A percentile compares a stretch with the other conserved stretches of the same genome.
Evolutionary conservation across 345 rosid genomes (phyloP).

Genomic region (Chamaenerion angustifolium): DNA sequence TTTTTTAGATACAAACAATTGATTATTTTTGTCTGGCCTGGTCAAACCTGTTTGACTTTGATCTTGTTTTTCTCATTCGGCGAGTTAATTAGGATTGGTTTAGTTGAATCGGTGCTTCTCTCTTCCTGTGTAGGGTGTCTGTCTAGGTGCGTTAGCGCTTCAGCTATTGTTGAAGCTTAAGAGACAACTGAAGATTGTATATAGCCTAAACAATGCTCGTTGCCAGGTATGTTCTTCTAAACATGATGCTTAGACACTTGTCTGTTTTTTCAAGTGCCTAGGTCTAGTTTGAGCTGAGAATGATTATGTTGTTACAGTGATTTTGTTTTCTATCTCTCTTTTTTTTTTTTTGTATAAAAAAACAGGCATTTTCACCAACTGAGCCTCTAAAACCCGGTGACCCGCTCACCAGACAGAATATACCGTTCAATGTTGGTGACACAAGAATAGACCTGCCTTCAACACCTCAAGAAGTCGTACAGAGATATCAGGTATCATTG

Average conservation of each 20-base stretch:
- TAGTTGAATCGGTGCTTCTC: background rate
- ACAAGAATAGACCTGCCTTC: constrained; percentile 38
- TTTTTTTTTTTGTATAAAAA: background rate
- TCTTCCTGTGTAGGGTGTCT: constrained; percentile 43
- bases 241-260: background rate
- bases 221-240: constrained; percentile 55
- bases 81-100: too few species aligned
- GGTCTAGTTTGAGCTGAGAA: background rate
- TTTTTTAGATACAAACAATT: too few species aligned
- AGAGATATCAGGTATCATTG: constrained; percentile 63
- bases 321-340: too few species aligned
- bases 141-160: constrained; percentile 61
- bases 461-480: constrained; percentile 51
- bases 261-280: background rate
- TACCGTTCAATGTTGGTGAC: constrained; percentile 53
- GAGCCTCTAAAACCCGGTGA: constrained; percentile 77
- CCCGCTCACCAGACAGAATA: constrained; percentile 50
- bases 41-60: too few species aligned
- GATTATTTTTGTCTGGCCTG: too few species aligned
- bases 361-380: constrained; percentile 79
- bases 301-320: too few species aligned
- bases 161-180: constrained; percentile 92
- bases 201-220: constrained; percentile 76
- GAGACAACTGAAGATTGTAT: constrained; percentile 75
- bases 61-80: too few species aligned